phyloP scores from a whole-genome alignment of 805 yeast genomes.

The Wickerhamomyces silvicola region DNA sequence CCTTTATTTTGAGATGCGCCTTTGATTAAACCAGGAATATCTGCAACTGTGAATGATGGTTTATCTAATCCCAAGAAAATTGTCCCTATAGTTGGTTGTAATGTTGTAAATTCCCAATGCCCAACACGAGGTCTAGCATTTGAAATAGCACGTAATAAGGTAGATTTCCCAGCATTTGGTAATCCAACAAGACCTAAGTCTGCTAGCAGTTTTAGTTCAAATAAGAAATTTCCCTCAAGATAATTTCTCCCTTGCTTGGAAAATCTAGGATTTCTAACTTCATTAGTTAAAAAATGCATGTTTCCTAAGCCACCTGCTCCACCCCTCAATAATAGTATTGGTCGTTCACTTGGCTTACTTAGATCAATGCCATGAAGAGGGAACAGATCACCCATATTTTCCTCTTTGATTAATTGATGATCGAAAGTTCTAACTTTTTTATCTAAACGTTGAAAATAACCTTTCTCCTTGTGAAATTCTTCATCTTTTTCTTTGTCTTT shows the following conservation, averaged over 20 bases:
- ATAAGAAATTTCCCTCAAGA: slow-evolving; percentile 56
- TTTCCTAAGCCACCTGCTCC: slow-evolving; percentile 96
- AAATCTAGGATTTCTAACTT: slow-evolving; percentile 85
- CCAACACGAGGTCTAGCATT: slow-evolving; percentile 89
- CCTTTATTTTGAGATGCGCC: slow-evolving; percentile 86
- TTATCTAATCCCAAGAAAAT: slow-evolving; percentile 58
- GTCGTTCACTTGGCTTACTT: slow-evolving; percentile 51
- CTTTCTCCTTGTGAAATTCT: slow-evolving; percentile 58
- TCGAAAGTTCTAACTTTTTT: slow-evolving; percentile 64
- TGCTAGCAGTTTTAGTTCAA: slow-evolving; percentile 85
- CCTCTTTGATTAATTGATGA: slow-evolving; percentile 47
- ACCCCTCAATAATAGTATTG: slow-evolving; percentile 68
- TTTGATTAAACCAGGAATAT: slow-evolving; percentile 90
- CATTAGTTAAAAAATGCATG: slow-evolving; percentile 84
- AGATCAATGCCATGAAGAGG: slow-evolving; percentile 83
- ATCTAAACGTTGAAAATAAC: slow-evolving; percentile 60
- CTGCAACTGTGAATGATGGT: slow-evolving; percentile 82
- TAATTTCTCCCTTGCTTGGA: slow-evolving; percentile 75
- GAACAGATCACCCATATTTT: slow-evolving; percentile 56
- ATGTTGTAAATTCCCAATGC: slow-evolving; percentile 94
- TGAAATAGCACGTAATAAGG: slow-evolving; percentile 79
- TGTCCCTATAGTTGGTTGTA: slow-evolving; percentile 90
- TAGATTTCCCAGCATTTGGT: slow-evolving; percentile 96
- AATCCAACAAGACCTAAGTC: slow-evolving; percentile 92
- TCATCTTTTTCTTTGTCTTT: slow-evolving; percentile 59